phyloP scores from a whole-genome alignment of 805 yeast genomes.

The Starmerella bacillaris region DNA sequence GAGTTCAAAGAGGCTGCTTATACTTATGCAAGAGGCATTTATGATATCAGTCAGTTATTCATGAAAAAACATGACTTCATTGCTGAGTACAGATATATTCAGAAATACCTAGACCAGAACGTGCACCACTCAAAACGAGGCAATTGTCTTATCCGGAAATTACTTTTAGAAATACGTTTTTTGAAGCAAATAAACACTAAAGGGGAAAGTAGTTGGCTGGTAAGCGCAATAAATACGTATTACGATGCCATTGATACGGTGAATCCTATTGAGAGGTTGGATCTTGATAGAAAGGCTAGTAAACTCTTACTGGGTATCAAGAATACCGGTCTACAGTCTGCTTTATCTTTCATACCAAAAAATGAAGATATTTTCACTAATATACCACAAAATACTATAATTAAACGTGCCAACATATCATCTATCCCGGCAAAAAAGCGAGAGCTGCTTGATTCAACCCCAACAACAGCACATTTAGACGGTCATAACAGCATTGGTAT shows the following conservation, averaged over 20 bases:
- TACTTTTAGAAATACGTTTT: slow-evolving; percentile 17
- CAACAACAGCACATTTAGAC: too few species aligned
- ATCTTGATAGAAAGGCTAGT: slow-evolving; percentile 16
- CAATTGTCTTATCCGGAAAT: slow-evolving; percentile 15
- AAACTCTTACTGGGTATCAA: slow-evolving; percentile 12
- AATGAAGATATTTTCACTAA: neutral
- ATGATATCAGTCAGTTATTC: slow-evolving; percentile 13
- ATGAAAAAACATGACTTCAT: slow-evolving; percentile 13
- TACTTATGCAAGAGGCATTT: slow-evolving; percentile 15
- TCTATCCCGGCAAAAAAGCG: neutral
- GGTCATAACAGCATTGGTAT: too few species aligned
- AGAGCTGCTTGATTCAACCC: too few species aligned
- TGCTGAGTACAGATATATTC: slow-evolving; percentile 16
- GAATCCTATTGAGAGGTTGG: slow-evolving; percentile 14
- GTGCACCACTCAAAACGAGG: slow-evolving; percentile 12
- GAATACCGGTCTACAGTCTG: slow-evolving; percentile 12
- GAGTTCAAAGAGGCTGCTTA: slow-evolving; percentile 10
- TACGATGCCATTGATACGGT: slow-evolving; percentile 16
- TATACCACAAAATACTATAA: slow-evolving; percentile 6
- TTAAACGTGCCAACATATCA: slow-evolving; percentile 5
- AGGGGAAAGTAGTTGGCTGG: slow-evolving; percentile 15
- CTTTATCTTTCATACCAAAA: slow-evolving; percentile 5
- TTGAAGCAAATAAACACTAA: slow-evolving; percentile 10
- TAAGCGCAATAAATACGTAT: slow-evolving; percentile 18
- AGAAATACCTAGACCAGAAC: slow-evolving; percentile 12